Evolutionary conservation across 192 early-diverging fungal species (phyloP).

Genomic region (Helicostylum pulchrum): DNA sequence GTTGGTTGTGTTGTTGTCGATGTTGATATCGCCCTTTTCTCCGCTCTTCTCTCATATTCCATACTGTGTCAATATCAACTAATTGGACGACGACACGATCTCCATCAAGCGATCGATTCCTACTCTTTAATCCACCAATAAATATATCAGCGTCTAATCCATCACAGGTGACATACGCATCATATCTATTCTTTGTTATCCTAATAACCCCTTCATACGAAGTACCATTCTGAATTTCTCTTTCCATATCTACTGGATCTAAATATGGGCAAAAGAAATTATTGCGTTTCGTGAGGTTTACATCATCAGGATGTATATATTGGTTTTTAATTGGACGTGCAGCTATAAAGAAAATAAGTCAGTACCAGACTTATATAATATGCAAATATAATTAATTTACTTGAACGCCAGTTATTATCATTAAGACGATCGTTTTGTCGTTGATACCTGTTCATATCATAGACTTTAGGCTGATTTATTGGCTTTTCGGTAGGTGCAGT

Average conservation of each 20-base stretch:
- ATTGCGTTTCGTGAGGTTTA: neutral
- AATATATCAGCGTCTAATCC: conserved; percentile 66
- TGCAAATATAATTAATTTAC: neutral
- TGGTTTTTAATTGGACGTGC: no score
- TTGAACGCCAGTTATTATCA: neutral
- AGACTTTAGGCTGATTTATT: no score
- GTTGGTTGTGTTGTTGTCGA: neutral
- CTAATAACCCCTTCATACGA: conserved; percentile 11
- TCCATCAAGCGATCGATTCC: conserved; percentile 79
- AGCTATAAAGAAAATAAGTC: no score
- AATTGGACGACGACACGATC: conserved; percentile 70
- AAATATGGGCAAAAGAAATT: neutral
- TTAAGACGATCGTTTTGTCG: no score
- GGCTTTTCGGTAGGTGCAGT: no score
- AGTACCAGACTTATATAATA: no score
- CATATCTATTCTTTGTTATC: conserved; percentile 49
- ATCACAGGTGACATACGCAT: conserved; percentile 82
- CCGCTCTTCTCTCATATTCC: conserved; percentile 41
- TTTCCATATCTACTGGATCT: conserved; percentile 2
- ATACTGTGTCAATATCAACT: conserved; percentile 55
- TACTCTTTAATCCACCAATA: conserved; percentile 59
- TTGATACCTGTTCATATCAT: no score
- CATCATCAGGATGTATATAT: conserved; percentile 12
- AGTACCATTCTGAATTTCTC: neutral
- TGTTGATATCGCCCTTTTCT: conserved; percentile 33